Percentiles rank a stretch among this genome's conserved stretches.
phyloP scores from a whole-genome alignment of 108 stramenopile species.

The Skeletonema grethae region DNA sequence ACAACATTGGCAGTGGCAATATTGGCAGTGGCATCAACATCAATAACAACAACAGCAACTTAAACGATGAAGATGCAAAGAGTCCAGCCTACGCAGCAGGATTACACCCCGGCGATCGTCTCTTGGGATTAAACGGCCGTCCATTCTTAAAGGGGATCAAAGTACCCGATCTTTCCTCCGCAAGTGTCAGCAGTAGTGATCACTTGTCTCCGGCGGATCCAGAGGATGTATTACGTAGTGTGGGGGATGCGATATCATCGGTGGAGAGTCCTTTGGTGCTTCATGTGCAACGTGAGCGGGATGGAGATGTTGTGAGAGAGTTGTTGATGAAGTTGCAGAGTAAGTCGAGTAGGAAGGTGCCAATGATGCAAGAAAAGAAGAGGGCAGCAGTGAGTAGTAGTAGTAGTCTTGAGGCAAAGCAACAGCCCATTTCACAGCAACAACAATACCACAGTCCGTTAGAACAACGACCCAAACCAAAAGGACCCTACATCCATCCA shows the following conservation, averaged over 20 bases:
- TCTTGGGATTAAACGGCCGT: constrained; percentile 80
- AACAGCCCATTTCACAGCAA: neutral
- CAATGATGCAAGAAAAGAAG: neutral
- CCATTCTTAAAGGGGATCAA: constrained; percentile 41
- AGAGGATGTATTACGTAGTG: constrained; percentile 39
- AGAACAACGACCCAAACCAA: constrained; percentile 19
- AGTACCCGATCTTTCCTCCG: neutral
- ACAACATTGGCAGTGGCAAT: neutral
- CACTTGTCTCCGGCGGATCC: constrained; percentile 7
- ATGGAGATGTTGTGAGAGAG: neutral
- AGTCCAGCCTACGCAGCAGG: constrained; percentile 62
- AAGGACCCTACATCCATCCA: constrained; percentile 55
- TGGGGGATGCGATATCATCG: constrained; percentile 31
- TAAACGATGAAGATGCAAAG: constrained; percentile 7
- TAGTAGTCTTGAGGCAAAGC: neutral
- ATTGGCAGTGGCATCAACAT: neutral
- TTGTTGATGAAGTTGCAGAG: neutral
- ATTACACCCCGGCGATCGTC: constrained; percentile 60
- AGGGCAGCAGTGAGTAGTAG: neutral
- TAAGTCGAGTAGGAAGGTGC: neutral
- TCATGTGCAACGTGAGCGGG: constrained; percentile 31
- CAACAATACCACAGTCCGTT: neutral
- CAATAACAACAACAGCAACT: neutral
- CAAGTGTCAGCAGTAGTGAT: constrained; percentile 19
- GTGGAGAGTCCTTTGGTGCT: constrained; percentile 30